phyloP scores from a whole-genome alignment of 1,139 yeast genomes.

The Kluyveromyces sp. region DNA sequence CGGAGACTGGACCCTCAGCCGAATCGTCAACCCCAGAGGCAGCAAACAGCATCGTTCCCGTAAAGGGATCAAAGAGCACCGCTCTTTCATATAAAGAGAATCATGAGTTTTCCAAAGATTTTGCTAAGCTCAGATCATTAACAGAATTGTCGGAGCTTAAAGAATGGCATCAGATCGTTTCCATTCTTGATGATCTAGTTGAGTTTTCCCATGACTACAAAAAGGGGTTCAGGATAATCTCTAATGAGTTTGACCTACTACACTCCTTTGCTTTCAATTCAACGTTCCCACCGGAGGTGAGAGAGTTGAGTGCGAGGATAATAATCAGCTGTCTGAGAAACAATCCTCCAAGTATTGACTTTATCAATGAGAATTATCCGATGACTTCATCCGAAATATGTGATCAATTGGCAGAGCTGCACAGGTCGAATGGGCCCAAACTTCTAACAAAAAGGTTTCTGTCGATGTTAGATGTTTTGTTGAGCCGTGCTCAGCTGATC shows the following conservation, averaged over 20 bases:
- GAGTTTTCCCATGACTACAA: slow-evolving; percentile 32
- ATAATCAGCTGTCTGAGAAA: slow-evolving; percentile 60
- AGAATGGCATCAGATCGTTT: slow-evolving; percentile 17
- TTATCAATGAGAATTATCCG: slow-evolving; percentile 17
- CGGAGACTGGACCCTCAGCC: no score
- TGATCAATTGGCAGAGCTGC: not conserved
- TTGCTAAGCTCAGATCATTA: slow-evolving; percentile 14
- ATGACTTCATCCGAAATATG: slow-evolving; percentile 7
- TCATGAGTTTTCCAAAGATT: slow-evolving; percentile 24
- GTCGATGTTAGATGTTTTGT: slow-evolving; percentile 23
- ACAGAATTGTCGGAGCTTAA: slow-evolving; percentile 12
- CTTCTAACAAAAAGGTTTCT: slow-evolving; percentile 24
- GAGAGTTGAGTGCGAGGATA: slow-evolving; percentile 45
- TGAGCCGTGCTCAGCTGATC: slow-evolving; percentile 12
- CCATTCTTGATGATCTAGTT: slow-evolving; percentile 25
- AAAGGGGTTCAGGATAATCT: slow-evolving; percentile 29
- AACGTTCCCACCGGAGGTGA: slow-evolving; percentile 22
- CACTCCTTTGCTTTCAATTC: slow-evolving; percentile 15
- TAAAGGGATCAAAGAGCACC: slow-evolving; percentile 8
- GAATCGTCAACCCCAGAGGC: no score
- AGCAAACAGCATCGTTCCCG: not conserved
- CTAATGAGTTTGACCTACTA: slow-evolving; percentile 26
- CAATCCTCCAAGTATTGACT: slow-evolving; percentile 55
- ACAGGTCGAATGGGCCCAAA: slow-evolving; percentile 2
- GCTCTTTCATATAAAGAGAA: not conserved